These are phyloP conservation scores for Yamadazyma akitaensis DNA, from an alignment of 805 yeast genomes.

Conservation along the genomic window DNA sequence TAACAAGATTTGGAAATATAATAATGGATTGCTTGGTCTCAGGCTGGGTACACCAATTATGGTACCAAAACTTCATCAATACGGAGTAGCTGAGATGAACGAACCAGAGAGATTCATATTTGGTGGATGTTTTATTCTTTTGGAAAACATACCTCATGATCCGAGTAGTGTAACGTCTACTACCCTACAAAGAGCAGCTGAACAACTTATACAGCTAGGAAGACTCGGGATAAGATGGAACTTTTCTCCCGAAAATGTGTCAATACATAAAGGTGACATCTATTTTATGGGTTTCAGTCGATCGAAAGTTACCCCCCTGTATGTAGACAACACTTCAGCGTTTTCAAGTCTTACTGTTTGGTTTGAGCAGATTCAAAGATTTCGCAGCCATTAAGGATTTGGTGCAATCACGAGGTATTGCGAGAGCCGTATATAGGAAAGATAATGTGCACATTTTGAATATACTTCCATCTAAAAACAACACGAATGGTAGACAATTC, in stretches of 20 bases:
- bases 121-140: not conserved
- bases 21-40: not conserved
- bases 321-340: not conserved
- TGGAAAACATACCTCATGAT: not conserved
- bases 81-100: not conserved
- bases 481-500: constrained; percentile 28
- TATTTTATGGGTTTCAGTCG: not conserved
- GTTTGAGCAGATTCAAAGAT: not conserved
- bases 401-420: constrained; percentile 7
- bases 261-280: not conserved
- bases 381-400: constrained; percentile 1
- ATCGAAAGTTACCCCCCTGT: not conserved
- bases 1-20: not conserved
- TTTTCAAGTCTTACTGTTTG: not conserved
- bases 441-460: not conserved
- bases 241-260: not conserved
- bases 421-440: not conserved
- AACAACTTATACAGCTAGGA: not conserved
- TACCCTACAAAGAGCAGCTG: not conserved
- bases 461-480: not conserved
- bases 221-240: not conserved
- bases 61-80: not conserved
- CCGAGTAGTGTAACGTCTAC: not conserved
- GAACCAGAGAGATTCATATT: not conserved
- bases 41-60: not conserved